A percentile compares a stretch with the other conserved stretches of the same genome.
Conservation (phyloP, 495 filamentous ascomycete species). For the Neurospora sp. region DNA sequence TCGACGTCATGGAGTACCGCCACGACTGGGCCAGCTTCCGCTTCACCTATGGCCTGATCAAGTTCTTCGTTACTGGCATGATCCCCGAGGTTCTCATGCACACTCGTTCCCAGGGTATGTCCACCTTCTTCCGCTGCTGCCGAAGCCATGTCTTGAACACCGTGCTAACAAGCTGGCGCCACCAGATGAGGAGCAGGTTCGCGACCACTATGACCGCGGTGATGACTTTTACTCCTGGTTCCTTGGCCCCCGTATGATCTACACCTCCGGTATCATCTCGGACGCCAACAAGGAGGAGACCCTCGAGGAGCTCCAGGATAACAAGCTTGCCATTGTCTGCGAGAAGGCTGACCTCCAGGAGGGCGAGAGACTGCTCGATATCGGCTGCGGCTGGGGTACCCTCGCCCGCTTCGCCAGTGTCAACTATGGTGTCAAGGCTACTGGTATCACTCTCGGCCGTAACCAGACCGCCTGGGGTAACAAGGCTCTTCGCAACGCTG, state of each 20-base stretch:
- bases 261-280: constrained; percentile 73
- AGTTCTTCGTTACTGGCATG: constrained; percentile 40
- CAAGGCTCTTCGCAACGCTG: constrained; percentile 56
- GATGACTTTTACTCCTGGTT: constrained; percentile 89
- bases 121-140: neutral
- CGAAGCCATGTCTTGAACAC: neutral
- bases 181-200: constrained; percentile 76
- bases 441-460: constrained; percentile 70
- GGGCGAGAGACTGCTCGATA: constrained; percentile 67
- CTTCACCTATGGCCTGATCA: constrained; percentile 60
- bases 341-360: constrained; percentile 69
- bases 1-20: constrained; percentile 73
- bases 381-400: constrained; percentile 84
- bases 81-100: constrained; percentile 72
- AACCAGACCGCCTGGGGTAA: constrained; percentile 85
- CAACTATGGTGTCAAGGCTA: constrained; percentile 69
- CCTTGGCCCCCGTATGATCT: constrained; percentile 84
- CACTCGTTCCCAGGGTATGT: constrained; percentile 59
- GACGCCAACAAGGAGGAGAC: constrained; percentile 67
- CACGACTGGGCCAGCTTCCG: constrained; percentile 82
- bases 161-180: constrained; percentile 8
- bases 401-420: constrained; percentile 68
- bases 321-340: constrained; percentile 78
- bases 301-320: constrained; percentile 80
- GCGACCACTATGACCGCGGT: constrained; percentile 78